Evolutionary conservation across 305 asterid species (phyloP).

Genomic region (Fraxinus baroniana): DNA sequence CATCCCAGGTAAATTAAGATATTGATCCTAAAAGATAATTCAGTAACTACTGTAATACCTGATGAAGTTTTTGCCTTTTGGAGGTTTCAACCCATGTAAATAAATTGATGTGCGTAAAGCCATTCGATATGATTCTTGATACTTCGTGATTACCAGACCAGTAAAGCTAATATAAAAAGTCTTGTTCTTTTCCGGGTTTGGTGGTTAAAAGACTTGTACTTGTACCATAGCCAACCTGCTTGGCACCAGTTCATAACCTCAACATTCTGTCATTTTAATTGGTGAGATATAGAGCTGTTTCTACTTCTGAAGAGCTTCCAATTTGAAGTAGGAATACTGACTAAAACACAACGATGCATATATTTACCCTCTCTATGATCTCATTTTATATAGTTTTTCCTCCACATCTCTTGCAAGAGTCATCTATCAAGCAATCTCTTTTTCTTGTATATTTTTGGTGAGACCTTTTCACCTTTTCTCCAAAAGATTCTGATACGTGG

Average conservation of each 20-base stretch:
- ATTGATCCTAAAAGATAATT: not conserved
- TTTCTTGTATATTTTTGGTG: slow-evolving; percentile 94
- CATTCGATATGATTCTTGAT: not conserved
- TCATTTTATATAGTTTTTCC: slow-evolving; percentile 3
- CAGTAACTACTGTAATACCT: not conserved
- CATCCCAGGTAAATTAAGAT: not conserved
- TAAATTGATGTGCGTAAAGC: not conserved
- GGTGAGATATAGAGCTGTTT: slow-evolving; percentile 42
- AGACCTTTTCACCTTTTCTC: slow-evolving; percentile 25
- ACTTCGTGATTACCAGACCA: not conserved
- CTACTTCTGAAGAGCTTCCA: slow-evolving; percentile 14
- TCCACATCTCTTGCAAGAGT: slow-evolving; percentile 50
- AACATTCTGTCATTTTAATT: slow-evolving; percentile 84
- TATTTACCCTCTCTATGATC: not conserved
- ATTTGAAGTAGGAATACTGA: slow-evolving; percentile 11
- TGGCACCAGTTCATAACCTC: slow-evolving; percentile 96
- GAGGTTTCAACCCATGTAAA: too few species aligned
- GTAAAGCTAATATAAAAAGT: slow-evolving; percentile 1
- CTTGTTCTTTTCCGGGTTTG: slow-evolving; percentile 49
- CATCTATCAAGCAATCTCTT: slow-evolving; percentile 94
- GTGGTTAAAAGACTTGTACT: slow-evolving; percentile 63
- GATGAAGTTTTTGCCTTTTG: not conserved
- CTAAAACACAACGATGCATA: not conserved
- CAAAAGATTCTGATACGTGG: not conserved
- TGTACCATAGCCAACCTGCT: slow-evolving; percentile 76